These are phyloP conservation scores for Magnaporthiopsis rhizophila DNA, from an alignment of 2,329 filamentous ascomycete species.

Conservation along the genomic window DNA sequence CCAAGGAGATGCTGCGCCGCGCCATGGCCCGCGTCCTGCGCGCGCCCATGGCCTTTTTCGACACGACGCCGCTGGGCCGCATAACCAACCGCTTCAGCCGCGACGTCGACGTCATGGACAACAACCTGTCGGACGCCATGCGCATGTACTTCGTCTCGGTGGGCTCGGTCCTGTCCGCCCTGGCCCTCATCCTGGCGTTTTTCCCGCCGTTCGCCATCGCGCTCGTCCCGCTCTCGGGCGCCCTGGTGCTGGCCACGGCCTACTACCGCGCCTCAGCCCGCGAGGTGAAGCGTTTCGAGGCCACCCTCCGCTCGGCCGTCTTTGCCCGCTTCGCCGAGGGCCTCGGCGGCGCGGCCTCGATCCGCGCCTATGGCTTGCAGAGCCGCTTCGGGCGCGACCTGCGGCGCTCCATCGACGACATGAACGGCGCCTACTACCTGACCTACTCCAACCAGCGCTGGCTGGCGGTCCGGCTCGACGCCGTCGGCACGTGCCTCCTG, in stretches of 20 bases:
- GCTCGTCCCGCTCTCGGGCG: conserved; percentile 55
- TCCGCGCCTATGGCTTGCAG: conserved; percentile 81
- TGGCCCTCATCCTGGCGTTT: conserved; percentile 89
- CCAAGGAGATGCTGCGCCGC: conserved; percentile 70
- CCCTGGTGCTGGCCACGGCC: conserved; percentile 74
- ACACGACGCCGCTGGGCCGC: conserved; percentile 88
- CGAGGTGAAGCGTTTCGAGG: conserved; percentile 90
- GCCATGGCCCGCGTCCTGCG: conserved; percentile 72
- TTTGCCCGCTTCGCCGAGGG: conserved; percentile 91
- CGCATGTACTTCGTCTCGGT: conserved; percentile 88
- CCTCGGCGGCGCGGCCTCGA: conserved; percentile 73
- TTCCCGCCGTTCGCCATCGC: conserved; percentile 74
- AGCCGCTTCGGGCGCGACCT: conserved; percentile 65
- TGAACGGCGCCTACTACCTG: conserved; percentile 90
- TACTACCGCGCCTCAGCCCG: conserved; percentile 90
- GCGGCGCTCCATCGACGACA: conserved; percentile 69
- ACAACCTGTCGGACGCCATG: conserved; percentile 79
- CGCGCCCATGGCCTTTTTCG: conserved; percentile 84
- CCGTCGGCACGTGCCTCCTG: conserved; percentile 75
- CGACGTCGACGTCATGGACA: conserved; percentile 96
- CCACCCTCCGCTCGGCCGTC: conserved; percentile 76
- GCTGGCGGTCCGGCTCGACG: conserved; percentile 77
- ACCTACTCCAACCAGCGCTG: conserved; percentile 95
- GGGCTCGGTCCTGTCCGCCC: conserved; percentile 73
- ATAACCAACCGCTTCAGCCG: conserved; percentile 96